Percentiles rank a stretch among this genome's conserved stretches.
These are phyloP conservation scores for Sporothrix inflata DNA, from an alignment of 2,329 filamentous ascomycete species.

Conservation along the genomic window DNA sequence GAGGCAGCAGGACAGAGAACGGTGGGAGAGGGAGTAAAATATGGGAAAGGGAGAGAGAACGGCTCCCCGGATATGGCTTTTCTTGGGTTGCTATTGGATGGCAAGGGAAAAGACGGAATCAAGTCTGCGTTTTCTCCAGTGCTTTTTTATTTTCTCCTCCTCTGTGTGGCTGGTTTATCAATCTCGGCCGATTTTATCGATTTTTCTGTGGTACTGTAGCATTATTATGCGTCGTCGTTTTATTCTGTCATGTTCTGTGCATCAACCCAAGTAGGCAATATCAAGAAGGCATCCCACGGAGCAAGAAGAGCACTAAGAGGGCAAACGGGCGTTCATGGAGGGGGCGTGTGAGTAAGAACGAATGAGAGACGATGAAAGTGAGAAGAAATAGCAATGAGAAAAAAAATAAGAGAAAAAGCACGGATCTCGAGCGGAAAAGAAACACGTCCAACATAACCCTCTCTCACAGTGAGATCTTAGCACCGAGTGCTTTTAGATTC, in stretches of 20 bases:
- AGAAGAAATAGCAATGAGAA: not conserved
- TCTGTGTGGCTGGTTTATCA: not conserved
- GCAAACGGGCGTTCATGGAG: constrained; percentile 14
- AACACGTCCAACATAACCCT: not conserved
- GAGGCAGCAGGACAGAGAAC: constrained; percentile 18
- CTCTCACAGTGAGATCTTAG: not conserved
- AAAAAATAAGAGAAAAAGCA: not conserved
- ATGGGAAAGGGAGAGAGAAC: not conserved
- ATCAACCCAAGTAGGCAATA: constrained; percentile 19
- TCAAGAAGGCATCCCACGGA: constrained; percentile 19
- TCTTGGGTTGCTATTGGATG: constrained; percentile 42
- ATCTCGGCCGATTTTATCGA: constrained; percentile 15
- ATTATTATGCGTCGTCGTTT: constrained; percentile 20
- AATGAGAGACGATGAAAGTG: not conserved
- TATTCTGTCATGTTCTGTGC: constrained; percentile 27
- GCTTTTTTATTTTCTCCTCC: not conserved
- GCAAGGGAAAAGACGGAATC: constrained; percentile 33
- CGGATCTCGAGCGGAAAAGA: not conserved
- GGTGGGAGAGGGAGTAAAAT: constrained; percentile 30
- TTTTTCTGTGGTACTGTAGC: constrained; percentile 17
- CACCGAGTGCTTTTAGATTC: not conserved
- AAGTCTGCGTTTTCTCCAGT: constrained; percentile 19
- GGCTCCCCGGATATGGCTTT: constrained; percentile 27
- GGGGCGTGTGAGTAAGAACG: constrained; percentile 7
- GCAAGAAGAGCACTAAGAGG: constrained; percentile 8